Evolutionary conservation across 2,329 filamentous ascomycete species (phyloP).

Genomic region (Xylaria sp.): DNA sequence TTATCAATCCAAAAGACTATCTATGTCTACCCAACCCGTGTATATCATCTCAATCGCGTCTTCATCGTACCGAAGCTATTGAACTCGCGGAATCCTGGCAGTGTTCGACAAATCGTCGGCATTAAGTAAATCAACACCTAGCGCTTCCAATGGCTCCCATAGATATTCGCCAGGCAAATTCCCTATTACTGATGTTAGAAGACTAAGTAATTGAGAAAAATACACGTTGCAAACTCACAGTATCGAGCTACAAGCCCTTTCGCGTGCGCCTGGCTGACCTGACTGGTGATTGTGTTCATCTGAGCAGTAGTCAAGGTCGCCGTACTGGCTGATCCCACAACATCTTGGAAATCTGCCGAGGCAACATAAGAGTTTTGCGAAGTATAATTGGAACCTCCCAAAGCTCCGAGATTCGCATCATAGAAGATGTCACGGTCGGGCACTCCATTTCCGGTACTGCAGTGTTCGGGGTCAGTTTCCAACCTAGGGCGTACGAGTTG

Average conservation of each 20-base stretch:
- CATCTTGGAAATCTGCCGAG: slow-evolving; percentile 45
- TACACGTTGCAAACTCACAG: slow-evolving; percentile 42
- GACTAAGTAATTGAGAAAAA: not conserved
- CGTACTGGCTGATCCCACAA: slow-evolving; percentile 40
- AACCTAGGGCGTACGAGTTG: not conserved
- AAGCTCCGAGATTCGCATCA: slow-evolving; percentile 44
- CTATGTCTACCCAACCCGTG: not conserved
- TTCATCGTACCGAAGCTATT: slow-evolving; percentile 1
- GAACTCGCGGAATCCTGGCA: slow-evolving; percentile 38
- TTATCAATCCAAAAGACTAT: not conserved
- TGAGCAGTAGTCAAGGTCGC: slow-evolving; percentile 36
- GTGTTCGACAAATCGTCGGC: slow-evolving; percentile 45
- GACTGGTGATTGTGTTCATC: slow-evolving; percentile 30
- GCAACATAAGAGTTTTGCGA: slow-evolving; percentile 47
- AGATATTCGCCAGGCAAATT: slow-evolving; percentile 47
- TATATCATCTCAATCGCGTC: not conserved
- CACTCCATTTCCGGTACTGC: slow-evolving; percentile 40
- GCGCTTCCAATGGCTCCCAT: slow-evolving; percentile 44
- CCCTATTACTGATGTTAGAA: slow-evolving; percentile 39
- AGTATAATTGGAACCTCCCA: slow-evolving; percentile 37
- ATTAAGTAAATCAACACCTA: slow-evolving; percentile 47
- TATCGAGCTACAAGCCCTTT: slow-evolving; percentile 47
- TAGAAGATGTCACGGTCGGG: slow-evolving; percentile 46
- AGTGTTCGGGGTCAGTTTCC: not conserved
- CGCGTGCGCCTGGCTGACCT: slow-evolving; percentile 43